Percentiles rank a stretch among this genome's conserved stretches.
Evolutionary conservation across 139 green algal genomes (phyloP).

Genomic region (Picochlorum costavermella): DNA sequence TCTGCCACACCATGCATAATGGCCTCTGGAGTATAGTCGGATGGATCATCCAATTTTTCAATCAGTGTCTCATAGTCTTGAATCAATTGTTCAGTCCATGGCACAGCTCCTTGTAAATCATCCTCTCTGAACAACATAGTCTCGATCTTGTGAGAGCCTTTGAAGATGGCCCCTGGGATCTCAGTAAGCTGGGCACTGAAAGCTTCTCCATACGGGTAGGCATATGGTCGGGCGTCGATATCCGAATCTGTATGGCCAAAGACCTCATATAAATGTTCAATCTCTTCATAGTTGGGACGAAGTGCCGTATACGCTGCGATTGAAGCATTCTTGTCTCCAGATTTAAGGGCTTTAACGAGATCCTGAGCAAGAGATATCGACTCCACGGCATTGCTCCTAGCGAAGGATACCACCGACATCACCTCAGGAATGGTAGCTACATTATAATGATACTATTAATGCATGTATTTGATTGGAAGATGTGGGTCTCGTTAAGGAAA

Average conservation of each 20-base stretch:
- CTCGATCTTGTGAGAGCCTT: constrained; percentile 24
- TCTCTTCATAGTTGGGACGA: constrained; percentile 24
- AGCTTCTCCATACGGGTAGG: constrained; percentile 14
- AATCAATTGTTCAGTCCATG: constrained; percentile 19
- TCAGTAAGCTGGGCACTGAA: not conserved
- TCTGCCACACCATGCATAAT: constrained; percentile 11
- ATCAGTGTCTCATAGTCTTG: constrained; percentile 9
- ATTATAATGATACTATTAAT: too few relatives aligned
- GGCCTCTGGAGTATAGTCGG: constrained; percentile 2
- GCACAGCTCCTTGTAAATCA: constrained; percentile 6
- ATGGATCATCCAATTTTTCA: constrained; percentile 6
- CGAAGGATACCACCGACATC: constrained; percentile 3
- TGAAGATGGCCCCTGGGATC: constrained; percentile 10
- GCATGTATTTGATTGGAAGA: too few relatives aligned
- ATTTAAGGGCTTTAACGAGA: not conserved
- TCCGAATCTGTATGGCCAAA: constrained; percentile 24
- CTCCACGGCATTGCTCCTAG: not conserved
- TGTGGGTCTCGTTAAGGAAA: too few relatives aligned
- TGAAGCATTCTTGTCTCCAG: constrained; percentile 12
- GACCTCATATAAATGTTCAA: constrained; percentile 23
- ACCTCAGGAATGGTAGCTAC: too few relatives aligned
- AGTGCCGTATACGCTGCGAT: constrained; percentile 6
- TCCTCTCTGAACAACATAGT: constrained; percentile 16
- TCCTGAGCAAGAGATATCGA: constrained; percentile 8
- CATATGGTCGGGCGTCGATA: constrained; percentile 17